Conservation (phyloP, 2,329 filamentous ascomycete species). For the Chrysosporium keratinophilum region DNA sequence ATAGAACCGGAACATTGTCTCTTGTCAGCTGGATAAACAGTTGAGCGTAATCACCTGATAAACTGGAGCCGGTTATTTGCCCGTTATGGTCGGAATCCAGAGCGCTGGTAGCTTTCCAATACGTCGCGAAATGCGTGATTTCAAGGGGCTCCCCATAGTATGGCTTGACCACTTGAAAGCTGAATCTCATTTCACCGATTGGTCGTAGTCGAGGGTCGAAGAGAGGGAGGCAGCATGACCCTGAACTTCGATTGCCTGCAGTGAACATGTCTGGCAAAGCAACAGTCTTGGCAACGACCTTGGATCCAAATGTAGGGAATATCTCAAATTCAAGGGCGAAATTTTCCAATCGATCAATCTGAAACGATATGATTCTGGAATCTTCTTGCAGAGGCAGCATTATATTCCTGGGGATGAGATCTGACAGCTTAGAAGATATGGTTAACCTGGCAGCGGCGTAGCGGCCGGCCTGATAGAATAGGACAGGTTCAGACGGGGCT, state of each 20-base stretch:
- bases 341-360: slow-evolving; percentile 83
- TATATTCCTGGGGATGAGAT: slow-evolving; percentile 92
- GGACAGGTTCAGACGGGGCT: slow-evolving; percentile 51
- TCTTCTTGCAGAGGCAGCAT: slow-evolving; percentile 95
- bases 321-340: slow-evolving; percentile 97
- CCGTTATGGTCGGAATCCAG: slow-evolving; percentile 75
- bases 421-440: slow-evolving; percentile 91
- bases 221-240: slow-evolving; percentile 72
- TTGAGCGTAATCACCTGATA: slow-evolving; percentile 90
- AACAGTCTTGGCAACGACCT: slow-evolving; percentile 92
- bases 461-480: slow-evolving; percentile 96
- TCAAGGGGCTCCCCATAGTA: slow-evolving; percentile 87
- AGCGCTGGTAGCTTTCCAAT: slow-evolving; percentile 97
- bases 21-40: slow-evolving; percentile 85
- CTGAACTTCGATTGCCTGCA: slow-evolving; percentile 61
- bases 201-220: slow-evolving; percentile 86
- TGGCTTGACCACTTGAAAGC: slow-evolving; percentile 91
- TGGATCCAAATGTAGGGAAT: slow-evolving; percentile 92
- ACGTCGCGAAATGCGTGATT: slow-evolving; percentile 96
- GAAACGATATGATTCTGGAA: slow-evolving; percentile 84
- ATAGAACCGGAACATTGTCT: slow-evolving; percentile 77
- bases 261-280: slow-evolving; percentile 81
- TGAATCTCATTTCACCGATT: slow-evolving; percentile 89
- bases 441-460: slow-evolving; percentile 91
- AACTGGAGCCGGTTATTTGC: slow-evolving; percentile 84